Percentiles rank a stretch among this genome's conserved stretches.
phyloP scores from a whole-genome alignment of 495 filamentous ascomycete species.

The Talaromyces trachyspermus region DNA sequence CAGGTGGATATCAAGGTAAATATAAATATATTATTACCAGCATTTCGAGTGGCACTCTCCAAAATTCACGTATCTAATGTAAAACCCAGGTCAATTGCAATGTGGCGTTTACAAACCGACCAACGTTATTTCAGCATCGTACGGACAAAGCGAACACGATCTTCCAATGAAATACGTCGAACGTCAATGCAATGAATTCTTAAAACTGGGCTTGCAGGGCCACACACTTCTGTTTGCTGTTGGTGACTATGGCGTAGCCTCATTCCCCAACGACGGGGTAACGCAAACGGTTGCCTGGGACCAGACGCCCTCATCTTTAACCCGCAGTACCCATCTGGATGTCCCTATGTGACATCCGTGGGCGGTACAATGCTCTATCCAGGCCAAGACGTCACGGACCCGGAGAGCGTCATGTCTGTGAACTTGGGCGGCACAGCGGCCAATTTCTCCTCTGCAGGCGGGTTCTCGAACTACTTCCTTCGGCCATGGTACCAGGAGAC shows the following conservation, averaged over 20 bases:
- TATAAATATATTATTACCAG: too few relatives aligned
- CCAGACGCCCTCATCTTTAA: constrained; percentile 23
- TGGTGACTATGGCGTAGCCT: constrained; percentile 36
- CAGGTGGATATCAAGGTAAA: constrained; percentile 42
- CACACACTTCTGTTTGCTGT: constrained; percentile 30
- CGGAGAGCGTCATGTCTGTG: constrained; percentile 26
- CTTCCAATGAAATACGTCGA: constrained; percentile 28
- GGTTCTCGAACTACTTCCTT: constrained; percentile 39
- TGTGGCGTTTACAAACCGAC: constrained; percentile 36
- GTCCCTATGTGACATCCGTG: constrained; percentile 40
- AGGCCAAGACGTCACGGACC: constrained; percentile 21
- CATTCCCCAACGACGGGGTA: constrained; percentile 19
- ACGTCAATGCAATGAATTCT: constrained; percentile 36
- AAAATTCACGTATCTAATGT: too few relatives aligned
- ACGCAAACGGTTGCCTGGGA: constrained; percentile 8
- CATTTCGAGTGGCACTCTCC: too few relatives aligned
- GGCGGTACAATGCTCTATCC: constrained; percentile 30
- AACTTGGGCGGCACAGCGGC: constrained; percentile 18
- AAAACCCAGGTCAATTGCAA: constrained; percentile 27
- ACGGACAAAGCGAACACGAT: constrained; percentile 30
- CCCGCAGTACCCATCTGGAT: constrained; percentile 30
- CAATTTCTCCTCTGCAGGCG: constrained; percentile 38
- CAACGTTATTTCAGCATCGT: constrained; percentile 43
- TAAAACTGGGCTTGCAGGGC: constrained; percentile 41
- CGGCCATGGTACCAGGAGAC: constrained; percentile 20